Conservation (phyloP, 2,329 filamentous ascomycete genomes). For the Colletotrichum destructivum region DNA sequence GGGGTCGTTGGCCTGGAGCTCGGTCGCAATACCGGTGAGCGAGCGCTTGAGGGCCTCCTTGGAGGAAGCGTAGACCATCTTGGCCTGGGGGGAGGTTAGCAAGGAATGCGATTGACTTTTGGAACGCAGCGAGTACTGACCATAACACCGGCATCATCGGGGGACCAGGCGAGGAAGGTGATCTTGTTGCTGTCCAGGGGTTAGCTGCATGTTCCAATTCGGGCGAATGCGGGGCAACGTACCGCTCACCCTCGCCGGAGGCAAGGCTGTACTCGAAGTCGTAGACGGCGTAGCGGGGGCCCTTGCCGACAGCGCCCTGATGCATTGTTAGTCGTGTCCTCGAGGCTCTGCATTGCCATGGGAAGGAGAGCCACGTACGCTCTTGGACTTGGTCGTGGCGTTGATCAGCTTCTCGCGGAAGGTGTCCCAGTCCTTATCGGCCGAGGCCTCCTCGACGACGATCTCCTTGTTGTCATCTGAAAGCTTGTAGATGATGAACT, state of each 20-base stretch:
- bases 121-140: conserved; percentile 63
- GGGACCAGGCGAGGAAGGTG: conserved; percentile 84
- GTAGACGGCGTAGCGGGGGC: conserved; percentile 87
- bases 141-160: conserved; percentile 84
- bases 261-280: conserved; percentile 85
- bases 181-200: conserved; percentile 76
- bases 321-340: conserved; percentile 24
- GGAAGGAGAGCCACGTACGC: conserved; percentile 61
- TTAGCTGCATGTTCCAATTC: conserved; percentile 29
- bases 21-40: conserved; percentile 80
- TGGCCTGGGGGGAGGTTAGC: conserved; percentile 69
- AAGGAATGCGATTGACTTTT: conserved; percentile 5
- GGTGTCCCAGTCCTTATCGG: conserved; percentile 76
- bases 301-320: conserved; percentile 73
- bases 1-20: conserved; percentile 87
- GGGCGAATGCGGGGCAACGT: conserved; percentile 48
- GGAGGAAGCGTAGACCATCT: conserved; percentile 93
- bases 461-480: conserved; percentile 87
- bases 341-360: neutral
- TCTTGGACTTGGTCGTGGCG: conserved; percentile 80
- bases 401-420: conserved; percentile 85
- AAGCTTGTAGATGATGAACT: conserved; percentile 92
- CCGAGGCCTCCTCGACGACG: conserved; percentile 81
- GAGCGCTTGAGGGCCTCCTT: conserved; percentile 88
- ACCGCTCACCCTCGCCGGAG: conserved; percentile 81